Evolutionary conservation across 345 rosid species (phyloP).

Genomic region (Populus nigra): DNA sequence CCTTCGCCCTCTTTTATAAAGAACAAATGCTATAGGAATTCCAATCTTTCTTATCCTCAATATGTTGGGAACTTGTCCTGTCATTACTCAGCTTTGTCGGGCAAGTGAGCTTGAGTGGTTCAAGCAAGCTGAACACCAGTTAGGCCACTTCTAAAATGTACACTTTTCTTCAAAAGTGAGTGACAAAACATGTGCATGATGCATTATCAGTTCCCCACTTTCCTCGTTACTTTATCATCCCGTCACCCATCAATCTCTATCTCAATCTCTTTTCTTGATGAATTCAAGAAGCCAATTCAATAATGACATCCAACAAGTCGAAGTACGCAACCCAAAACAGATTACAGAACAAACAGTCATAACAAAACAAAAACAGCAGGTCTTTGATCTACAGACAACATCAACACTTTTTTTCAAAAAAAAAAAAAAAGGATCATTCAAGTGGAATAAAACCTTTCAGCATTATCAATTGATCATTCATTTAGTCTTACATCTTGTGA

Average conservation of each 20-base stretch:
- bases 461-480: not conserved
- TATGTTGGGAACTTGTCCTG: not conserved
- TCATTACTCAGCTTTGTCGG: not conserved
- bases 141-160: not conserved
- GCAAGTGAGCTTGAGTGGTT: conserved; percentile 1
- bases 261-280: not conserved
- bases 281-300: not conserved
- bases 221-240: not conserved
- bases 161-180: not conserved
- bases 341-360: not conserved
- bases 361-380: not conserved
- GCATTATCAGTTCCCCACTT: not conserved
- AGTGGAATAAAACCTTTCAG: not conserved
- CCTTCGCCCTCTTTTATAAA: not conserved
- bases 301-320: not conserved
- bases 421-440: not conserved
- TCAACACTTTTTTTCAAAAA: not conserved
- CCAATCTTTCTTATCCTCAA: not conserved
- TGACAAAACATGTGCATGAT: not conserved
- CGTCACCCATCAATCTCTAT: not conserved
- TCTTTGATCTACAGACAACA: not conserved
- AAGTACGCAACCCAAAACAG: not conserved
- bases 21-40: not conserved
- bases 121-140: not conserved
- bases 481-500: not conserved